Conservation (phyloP, 2,329 filamentous ascomycete genomes). For the Aspergillus arachidicola region DNA sequence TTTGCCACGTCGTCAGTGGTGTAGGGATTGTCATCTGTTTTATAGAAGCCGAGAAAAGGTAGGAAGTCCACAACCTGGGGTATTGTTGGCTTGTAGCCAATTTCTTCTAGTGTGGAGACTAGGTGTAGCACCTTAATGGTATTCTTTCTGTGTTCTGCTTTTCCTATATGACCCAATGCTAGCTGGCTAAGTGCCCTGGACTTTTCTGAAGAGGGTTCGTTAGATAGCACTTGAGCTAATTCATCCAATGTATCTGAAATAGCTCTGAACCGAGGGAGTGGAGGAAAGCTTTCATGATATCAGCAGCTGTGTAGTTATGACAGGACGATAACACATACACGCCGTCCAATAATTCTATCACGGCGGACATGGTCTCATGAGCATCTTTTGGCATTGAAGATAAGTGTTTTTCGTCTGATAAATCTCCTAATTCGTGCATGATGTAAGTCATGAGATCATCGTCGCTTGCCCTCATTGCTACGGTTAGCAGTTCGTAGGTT, state of each 20-base stretch:
- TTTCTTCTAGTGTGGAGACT: not conserved
- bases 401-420: not conserved
- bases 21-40: not conserved
- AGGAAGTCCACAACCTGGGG: not conserved
- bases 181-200: not conserved
- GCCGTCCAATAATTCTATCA: not conserved
- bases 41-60: not conserved
- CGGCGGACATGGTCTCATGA: not conserved
- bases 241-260: not conserved
- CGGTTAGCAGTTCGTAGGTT: not conserved
- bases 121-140: not conserved
- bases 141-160: not conserved
- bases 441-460: not conserved
- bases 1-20: not conserved
- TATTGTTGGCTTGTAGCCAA: not conserved
- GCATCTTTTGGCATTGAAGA: rapidly evolving
- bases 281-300: not conserved
- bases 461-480: not conserved
- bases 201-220: not conserved
- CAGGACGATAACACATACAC: not conserved
- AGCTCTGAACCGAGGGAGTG: not conserved
- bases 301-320: not conserved
- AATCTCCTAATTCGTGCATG: not conserved
- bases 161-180: not conserved
- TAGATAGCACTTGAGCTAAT: not conserved